A percentile compares a stretch with the other conserved stretches of the same genome.
Conservation (phyloP, 73 alveolate species). For the Uronychia setigera region DNA sequence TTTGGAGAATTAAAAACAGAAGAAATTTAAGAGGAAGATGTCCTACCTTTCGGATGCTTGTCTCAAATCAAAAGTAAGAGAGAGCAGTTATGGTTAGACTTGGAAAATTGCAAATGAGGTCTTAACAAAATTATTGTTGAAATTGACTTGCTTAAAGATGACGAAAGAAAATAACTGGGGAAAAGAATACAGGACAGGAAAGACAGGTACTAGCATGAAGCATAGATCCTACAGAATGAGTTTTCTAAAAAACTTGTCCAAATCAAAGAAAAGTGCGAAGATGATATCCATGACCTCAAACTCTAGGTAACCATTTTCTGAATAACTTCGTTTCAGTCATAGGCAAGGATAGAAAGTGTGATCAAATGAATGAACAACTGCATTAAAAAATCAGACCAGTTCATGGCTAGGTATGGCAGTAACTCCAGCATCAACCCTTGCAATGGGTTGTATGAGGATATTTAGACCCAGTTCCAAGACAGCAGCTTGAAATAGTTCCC, state of each 20-base stretch:
- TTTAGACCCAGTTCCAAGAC: background rate
- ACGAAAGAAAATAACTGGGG: background rate
- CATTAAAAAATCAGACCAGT: background rate
- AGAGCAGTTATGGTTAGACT: background rate
- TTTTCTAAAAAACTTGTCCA: background rate
- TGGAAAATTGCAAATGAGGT: background rate
- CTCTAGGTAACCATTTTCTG: too few relatives aligned
- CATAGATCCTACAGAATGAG: background rate
- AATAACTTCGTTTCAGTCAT: background rate
- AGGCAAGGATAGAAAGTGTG: background rate
- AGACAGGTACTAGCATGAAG: background rate
- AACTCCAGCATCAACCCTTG: background rate
- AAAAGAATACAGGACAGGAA: background rate
- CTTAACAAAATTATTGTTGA: background rate
- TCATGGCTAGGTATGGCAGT: background rate
- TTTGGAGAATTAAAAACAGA: too few relatives aligned
- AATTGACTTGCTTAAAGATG: background rate
- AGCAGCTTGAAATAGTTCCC: background rate
- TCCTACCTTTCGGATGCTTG: background rate
- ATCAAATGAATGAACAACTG: background rate
- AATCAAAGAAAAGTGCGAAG: background rate
- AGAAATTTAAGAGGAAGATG: background rate
- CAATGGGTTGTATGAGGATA: background rate
- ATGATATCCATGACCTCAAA: background rate
- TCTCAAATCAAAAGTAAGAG: background rate